Conservation (phyloP, 805 yeast species). For the Wickerhamiella sorbophila region DNA sequence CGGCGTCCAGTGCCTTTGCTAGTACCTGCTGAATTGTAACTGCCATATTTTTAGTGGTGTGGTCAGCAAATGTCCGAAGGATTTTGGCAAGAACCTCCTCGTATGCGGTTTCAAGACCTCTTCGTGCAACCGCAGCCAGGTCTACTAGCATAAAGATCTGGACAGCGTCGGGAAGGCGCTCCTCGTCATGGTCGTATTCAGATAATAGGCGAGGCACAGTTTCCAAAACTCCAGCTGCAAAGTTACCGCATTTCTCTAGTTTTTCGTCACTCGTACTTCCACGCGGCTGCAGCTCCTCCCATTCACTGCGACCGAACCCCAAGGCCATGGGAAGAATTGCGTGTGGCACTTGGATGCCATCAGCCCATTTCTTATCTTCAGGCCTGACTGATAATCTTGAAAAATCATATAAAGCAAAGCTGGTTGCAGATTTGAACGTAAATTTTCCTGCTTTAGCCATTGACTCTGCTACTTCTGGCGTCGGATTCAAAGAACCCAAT, state of each 20-base stretch:
- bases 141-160: neutral
- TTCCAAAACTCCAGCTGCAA: neutral
- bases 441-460: neutral
- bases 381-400: neutral
- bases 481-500: neutral
- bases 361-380: neutral
- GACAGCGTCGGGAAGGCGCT: constrained; percentile 3
- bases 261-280: constrained; percentile 9
- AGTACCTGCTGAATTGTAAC: neutral
- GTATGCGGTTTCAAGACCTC: constrained; percentile 1
- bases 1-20: neutral
- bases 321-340: neutral
- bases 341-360: neutral
- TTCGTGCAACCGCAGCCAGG: neutral
- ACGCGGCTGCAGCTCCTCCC: neutral
- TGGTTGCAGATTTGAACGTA: neutral
- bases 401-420: neutral
- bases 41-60: neutral
- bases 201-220: constrained; percentile 12
- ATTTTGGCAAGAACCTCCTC: neutral
- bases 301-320: neutral
- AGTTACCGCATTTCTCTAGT: constrained; percentile 22
- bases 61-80: neutral
- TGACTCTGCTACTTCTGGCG: neutral
- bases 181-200: constrained; percentile 6